Conservation (phyloP, 441 rosid genomes). For the Euphorbia celastroides region DNA sequence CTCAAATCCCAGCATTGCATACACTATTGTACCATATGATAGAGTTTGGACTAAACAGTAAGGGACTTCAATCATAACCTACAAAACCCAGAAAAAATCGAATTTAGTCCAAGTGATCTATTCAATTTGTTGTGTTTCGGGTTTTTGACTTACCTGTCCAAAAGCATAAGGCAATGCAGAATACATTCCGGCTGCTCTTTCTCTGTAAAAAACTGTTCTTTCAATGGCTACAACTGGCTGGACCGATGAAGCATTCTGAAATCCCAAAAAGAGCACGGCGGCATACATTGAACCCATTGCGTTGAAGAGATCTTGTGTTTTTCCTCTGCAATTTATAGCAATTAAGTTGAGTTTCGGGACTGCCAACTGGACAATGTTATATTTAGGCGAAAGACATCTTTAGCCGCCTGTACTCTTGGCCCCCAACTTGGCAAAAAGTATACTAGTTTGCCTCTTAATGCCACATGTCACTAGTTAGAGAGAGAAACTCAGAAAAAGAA, state of each 20-base stretch:
- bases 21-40: constrained; percentile 44
- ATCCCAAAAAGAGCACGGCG: constrained; percentile 61
- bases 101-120: neutral
- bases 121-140: neutral
- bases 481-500: too few species aligned
- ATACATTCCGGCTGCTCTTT: constrained; percentile 87
- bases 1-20: constrained; percentile 53
- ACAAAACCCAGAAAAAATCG: neutral
- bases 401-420: too few species aligned
- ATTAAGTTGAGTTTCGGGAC: neutral
- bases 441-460: too few species aligned
- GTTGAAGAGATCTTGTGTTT: constrained; percentile 53
- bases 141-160: constrained; percentile 48
- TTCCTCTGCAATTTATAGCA: constrained; percentile 28
- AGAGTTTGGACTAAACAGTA: constrained; percentile 40
- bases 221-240: constrained; percentile 77
- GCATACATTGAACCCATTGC: constrained; percentile 83
- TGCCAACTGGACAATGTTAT: neutral
- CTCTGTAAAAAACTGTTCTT: constrained; percentile 76
- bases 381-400: too few species aligned
- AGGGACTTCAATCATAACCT: constrained; percentile 53
- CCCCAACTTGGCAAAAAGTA: too few species aligned
- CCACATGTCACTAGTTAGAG: too few species aligned
- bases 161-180: constrained; percentile 81
- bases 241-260: constrained; percentile 49